These are phyloP conservation scores for Botrytis sinoallii DNA, from an alignment of 2,329 filamentous ascomycete species.

Conservation along the genomic window DNA sequence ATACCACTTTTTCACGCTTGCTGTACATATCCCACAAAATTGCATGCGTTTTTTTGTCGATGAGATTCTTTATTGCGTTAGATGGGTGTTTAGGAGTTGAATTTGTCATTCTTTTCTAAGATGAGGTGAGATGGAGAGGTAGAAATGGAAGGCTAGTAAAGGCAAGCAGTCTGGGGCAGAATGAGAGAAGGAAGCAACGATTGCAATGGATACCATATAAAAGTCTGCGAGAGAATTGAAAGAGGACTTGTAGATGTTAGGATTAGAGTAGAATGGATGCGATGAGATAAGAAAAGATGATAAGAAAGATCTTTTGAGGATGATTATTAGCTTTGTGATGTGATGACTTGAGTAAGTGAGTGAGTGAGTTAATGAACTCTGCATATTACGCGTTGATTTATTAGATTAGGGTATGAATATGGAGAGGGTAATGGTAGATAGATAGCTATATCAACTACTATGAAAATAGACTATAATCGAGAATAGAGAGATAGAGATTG, in stretches of 20 bases:
- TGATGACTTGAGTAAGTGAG: too few relatives aligned
- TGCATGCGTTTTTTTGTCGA: not conserved
- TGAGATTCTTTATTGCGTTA: not conserved
- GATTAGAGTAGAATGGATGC: not conserved
- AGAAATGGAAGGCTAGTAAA: not conserved
- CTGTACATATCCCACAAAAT: slow-evolving; percentile 4
- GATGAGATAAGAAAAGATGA: not conserved
- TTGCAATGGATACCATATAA: not conserved
- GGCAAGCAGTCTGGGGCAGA: not conserved
- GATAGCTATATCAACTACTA: too few relatives aligned
- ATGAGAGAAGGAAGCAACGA: not conserved
- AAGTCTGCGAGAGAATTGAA: not conserved
- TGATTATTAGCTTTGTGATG: too few relatives aligned
- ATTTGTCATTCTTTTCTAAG: not conserved
- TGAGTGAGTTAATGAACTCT: not conserved
- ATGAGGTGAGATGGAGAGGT: not conserved
- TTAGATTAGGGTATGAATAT: not conserved
- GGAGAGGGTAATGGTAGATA: too few relatives aligned
- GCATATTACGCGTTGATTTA: not conserved
- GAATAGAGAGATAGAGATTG: too few relatives aligned
- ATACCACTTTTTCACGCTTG: not conserved
- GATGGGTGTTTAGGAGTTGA: not conserved
- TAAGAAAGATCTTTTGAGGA: not conserved
- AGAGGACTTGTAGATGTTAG: not conserved
- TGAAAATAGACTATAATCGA: too few relatives aligned